phyloP scores from a whole-genome alignment of 352 stramenopile species.

The Pythium sp. region DNA sequence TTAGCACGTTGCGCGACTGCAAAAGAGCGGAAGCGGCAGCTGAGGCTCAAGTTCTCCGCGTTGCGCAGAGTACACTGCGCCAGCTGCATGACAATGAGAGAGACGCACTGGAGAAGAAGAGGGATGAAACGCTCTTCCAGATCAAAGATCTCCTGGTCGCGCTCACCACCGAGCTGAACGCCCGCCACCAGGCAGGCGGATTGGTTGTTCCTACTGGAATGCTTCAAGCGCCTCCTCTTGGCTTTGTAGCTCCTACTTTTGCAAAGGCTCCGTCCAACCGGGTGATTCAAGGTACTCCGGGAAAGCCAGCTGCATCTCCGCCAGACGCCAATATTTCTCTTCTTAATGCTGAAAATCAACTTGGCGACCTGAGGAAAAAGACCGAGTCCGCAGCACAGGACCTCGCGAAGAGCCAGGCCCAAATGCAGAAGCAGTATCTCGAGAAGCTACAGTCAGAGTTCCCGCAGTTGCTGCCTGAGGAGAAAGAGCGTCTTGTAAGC shows the following conservation, averaged over 20 bases:
- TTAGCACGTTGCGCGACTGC: slow-evolving; percentile 1
- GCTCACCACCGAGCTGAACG: slow-evolving; percentile 28
- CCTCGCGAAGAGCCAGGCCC: slow-evolving; percentile 21
- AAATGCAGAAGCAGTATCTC: slow-evolving; percentile 39
- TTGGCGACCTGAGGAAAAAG: slow-evolving; percentile 7
- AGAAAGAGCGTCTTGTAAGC: slow-evolving; percentile 45
- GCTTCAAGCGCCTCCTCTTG: background rate
- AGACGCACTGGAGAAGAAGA: slow-evolving; percentile 15
- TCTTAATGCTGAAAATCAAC: background rate
- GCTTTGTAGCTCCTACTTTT: background rate
- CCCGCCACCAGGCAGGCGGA: background rate
- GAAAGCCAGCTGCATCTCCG: background rate
- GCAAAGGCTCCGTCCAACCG: background rate
- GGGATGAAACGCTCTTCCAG: slow-evolving; percentile 47
- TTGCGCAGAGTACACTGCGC: background rate
- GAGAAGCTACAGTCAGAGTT: slow-evolving; percentile 38
- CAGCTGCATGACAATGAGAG: background rate
- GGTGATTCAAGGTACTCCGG: background rate
- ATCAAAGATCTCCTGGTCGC: slow-evolving; percentile 53
- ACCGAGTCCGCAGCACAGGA: slow-evolving; percentile 6
- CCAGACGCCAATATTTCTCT: background rate
- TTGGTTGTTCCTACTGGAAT: background rate
- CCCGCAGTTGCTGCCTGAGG: slow-evolving; percentile 38
- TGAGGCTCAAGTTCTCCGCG: background rate
- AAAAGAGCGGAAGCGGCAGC: background rate